Percentiles rank a stretch among this genome's conserved stretches.
Conservation (phyloP, 371 early-diverging fungal species). For the Syncephalis fuscata region DNA sequence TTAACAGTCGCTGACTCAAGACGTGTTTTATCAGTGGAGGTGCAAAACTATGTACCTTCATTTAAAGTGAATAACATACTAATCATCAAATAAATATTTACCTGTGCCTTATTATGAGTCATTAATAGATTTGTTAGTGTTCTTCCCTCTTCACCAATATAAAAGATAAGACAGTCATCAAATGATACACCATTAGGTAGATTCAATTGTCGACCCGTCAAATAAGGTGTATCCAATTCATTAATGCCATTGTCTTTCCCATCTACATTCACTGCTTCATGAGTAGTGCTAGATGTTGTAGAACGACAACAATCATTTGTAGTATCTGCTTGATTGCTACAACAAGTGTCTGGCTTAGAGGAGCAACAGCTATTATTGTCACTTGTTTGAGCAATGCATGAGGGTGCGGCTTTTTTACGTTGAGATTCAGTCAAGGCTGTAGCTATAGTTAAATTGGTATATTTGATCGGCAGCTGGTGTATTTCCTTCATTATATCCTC, state of each 20-base stretch:
- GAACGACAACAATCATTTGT: too few species aligned
- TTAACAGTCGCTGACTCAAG: conserved; percentile 48
- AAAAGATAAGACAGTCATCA: conserved; percentile 51
- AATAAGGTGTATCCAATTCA: neutral
- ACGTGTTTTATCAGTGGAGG: conserved; percentile 32
- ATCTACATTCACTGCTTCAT: too few species aligned
- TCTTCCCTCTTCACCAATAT: conserved; percentile 62
- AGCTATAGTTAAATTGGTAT: neutral
- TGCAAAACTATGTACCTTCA: conserved; percentile 24
- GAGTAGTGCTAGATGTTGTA: too few species aligned
- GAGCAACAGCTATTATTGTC: too few species aligned
- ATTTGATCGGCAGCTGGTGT: neutral
- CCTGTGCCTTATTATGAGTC: conserved; percentile 33
- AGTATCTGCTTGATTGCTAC: too few species aligned
- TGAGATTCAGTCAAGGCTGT: neutral
- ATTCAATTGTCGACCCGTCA: conserved; percentile 12
- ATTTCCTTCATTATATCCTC: too few species aligned
- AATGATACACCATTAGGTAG: conserved; percentile 25
- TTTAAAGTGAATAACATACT: too few species aligned
- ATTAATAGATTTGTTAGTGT: conserved; percentile 78
- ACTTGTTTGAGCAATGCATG: too few species aligned
- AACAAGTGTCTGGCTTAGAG: too few species aligned
- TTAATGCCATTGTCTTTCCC: too few species aligned
- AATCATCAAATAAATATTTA: too few species aligned
- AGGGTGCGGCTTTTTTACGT: neutral